phyloP scores from a whole-genome alignment of 306 rosid species.

The Lathyrus aphaca region DNA sequence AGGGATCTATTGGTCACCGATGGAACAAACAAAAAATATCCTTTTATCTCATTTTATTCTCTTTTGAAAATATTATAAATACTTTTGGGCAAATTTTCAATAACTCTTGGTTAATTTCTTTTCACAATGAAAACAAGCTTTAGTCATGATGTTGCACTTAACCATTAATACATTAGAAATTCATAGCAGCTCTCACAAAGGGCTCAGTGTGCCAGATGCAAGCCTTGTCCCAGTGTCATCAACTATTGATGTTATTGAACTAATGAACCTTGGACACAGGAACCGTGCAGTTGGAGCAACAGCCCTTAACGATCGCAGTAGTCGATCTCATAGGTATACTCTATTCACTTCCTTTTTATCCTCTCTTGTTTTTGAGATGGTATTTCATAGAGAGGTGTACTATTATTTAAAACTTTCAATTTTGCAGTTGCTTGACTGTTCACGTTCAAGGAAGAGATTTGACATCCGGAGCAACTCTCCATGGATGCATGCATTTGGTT shows the following conservation, averaged over 20 bases:
- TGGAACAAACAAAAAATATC: slow-evolving; percentile 95
- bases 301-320: slow-evolving; percentile 96
- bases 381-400: slow-evolving; percentile 24
- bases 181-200: slow-evolving; percentile 84
- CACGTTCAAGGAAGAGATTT: slow-evolving; percentile 97
- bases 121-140: slow-evolving; percentile 28
- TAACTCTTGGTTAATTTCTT: slow-evolving; percentile 17
- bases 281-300: slow-evolving; percentile 98
- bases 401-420: slow-evolving; percentile 35
- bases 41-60: slow-evolving; percentile 48
- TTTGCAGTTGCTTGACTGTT: slow-evolving; percentile 95
- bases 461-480: slow-evolving; percentile 72
- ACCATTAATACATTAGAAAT: slow-evolving; percentile 76
- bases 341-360: slow-evolving; percentile 5
- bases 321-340: slow-evolving; percentile 94
- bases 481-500: slow-evolving; percentile 99
- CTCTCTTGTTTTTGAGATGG: slow-evolving; percentile 4
- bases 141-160: slow-evolving; percentile 49
- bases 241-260: slow-evolving; percentile 81
- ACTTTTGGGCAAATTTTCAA: neutral
- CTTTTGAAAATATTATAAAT: neutral
- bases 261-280: slow-evolving; percentile 91
- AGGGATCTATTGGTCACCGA: slow-evolving; percentile 88
- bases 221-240: slow-evolving; percentile 80
- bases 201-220: slow-evolving; percentile 94